Conservation (phyloP, 495 filamentous ascomycete species). For the Lentithecium fluviatile region DNA sequence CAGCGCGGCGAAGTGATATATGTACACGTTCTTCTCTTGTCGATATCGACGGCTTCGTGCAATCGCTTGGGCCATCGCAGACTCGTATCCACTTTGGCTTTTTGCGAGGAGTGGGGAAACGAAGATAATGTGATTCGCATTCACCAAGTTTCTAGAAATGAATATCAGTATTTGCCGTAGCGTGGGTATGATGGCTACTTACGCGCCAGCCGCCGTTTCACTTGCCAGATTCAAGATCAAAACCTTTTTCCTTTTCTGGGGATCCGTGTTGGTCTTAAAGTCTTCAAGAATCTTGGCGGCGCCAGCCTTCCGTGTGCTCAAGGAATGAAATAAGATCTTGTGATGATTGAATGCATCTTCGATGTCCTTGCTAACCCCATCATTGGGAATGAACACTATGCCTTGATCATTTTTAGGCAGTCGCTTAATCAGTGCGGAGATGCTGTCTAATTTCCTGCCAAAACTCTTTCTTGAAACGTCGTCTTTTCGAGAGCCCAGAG, state of each 20-base stretch:
- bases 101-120: slow-evolving; percentile 58
- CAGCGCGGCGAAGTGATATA: slow-evolving; percentile 66
- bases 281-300: slow-evolving; percentile 44
- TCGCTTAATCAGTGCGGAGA: slow-evolving; percentile 31
- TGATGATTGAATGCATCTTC: slow-evolving; percentile 38
- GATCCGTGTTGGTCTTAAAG: slow-evolving; percentile 45
- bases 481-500: neutral
- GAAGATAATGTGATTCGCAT: slow-evolving; percentile 78
- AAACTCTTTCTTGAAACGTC: slow-evolving; percentile 32
- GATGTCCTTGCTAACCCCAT: slow-evolving; percentile 36
- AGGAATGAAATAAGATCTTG: slow-evolving; percentile 43
- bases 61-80: slow-evolving; percentile 66
- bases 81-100: slow-evolving; percentile 58
- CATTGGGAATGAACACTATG: slow-evolving; percentile 45
- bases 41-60: slow-evolving; percentile 67
- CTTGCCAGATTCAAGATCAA: slow-evolving; percentile 65
- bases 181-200: slow-evolving; percentile 42
- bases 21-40: slow-evolving; percentile 63
- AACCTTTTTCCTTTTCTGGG: slow-evolving; percentile 47
- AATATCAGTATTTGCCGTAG: neutral
- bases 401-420: slow-evolving; percentile 40
- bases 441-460: slow-evolving; percentile 37
- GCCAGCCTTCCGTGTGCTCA: slow-evolving; percentile 32
- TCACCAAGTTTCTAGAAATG: slow-evolving; percentile 62
- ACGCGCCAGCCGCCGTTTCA: slow-evolving; percentile 68